These are phyloP conservation scores for Coniella lustricola DNA, from an alignment of 2,329 filamentous ascomycete species.

Conservation along the genomic window DNA sequence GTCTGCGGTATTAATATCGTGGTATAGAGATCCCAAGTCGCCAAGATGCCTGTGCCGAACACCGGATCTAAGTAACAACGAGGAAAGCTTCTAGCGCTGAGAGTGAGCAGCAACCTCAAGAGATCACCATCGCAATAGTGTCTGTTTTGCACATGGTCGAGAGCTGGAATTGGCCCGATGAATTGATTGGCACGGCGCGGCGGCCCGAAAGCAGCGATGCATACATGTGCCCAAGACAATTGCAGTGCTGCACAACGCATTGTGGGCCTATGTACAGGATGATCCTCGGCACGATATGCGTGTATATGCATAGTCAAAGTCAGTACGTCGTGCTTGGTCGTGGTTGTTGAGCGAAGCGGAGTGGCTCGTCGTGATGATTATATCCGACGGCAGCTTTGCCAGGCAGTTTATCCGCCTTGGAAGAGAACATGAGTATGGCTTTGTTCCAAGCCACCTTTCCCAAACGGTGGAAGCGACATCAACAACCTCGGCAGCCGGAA, in stretches of 20 bases:
- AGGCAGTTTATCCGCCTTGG: neutral
- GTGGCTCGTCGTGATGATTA: neutral
- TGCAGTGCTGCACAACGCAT: neutral
- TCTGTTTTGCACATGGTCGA: slow-evolving; percentile 1
- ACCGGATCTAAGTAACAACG: too few relatives aligned
- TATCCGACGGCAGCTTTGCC: slow-evolving; percentile 6
- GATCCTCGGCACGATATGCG: slow-evolving; percentile 8
- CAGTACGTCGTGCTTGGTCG: neutral
- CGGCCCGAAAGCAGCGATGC: slow-evolving; percentile 15
- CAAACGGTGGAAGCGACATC: slow-evolving; percentile 1
- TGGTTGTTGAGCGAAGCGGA: too few relatives aligned
- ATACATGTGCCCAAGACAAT: neutral
- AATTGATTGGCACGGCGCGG: slow-evolving; percentile 20
- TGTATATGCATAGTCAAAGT: too few relatives aligned
- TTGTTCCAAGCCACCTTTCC: neutral
- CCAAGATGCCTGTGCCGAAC: too few relatives aligned
- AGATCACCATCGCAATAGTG: too few relatives aligned
- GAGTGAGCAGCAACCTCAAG: too few relatives aligned
- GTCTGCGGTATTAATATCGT: too few relatives aligned
- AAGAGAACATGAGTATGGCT: neutral
- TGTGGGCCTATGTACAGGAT: slow-evolving; percentile 7
- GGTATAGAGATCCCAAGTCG: too few relatives aligned
- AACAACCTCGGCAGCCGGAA: slow-evolving; percentile 11
- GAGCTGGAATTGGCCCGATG: slow-evolving; percentile 12
- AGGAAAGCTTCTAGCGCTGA: too few relatives aligned